Evolutionary conservation across 2,329 filamentous ascomycete genomes (phyloP), one percentile per base, ranked within the genome.

Genomic region (Albophoma yamanashiensis): DNA sequence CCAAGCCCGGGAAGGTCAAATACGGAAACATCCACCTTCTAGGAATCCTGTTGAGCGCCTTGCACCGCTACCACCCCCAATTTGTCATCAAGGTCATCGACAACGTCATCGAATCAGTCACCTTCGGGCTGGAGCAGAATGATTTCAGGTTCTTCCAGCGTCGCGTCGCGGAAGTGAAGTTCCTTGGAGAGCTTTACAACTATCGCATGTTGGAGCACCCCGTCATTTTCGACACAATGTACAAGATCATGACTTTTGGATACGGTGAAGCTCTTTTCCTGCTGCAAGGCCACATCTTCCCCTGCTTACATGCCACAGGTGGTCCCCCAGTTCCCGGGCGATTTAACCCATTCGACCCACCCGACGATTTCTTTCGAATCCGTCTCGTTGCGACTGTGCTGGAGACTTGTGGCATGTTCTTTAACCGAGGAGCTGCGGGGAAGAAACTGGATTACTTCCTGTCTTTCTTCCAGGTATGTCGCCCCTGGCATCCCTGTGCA

Each of bases 401-500:
- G 5, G 95, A 99, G 74, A 97, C 92, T 0, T 97, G 93, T 66
- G 94, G 95, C 59, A 88, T 95, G 73, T 99, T 93, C 76, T 99
- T 97, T 68, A 94, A 94, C 73, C 89, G 93, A 67, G 94, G 95
- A 9, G 86, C 89, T 52, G 90, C 92, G 1, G 95, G 92, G 73
- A 97, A 97, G 79, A 99, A 97, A 75, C 82, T 99, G 12, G 94
- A 99, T 69, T 97, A 96, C 73, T 99, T 97, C 74, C 79, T 99
- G 62, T 93, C 89, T 0, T 97, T 97, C 75, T 91, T 99, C 68
- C 92, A 96, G 79, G 86, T 88, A 71, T 31, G 31, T 25, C 43
- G 34, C 14, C 31, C 57, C 58, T 38, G 31, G 12, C 15, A 55
- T n/a, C 31, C 55, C 45, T 5, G 20, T 43, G 11, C 40, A 38